Evolutionary conservation across 2,329 filamentous ascomycete species (phyloP).

Genomic region (Calonectria montana): DNA sequence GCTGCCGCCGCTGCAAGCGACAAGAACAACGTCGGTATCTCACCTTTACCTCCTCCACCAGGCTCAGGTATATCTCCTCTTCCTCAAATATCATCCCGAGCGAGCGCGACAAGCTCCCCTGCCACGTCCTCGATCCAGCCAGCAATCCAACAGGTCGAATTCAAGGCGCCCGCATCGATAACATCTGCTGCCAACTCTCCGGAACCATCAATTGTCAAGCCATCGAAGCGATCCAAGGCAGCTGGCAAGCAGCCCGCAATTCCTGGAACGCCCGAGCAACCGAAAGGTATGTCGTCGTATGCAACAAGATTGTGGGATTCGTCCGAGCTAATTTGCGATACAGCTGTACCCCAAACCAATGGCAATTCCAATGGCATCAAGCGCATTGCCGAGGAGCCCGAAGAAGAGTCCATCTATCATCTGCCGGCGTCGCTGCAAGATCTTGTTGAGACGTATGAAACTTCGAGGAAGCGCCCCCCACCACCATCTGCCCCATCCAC

Average conservation of each 20-base stretch:
- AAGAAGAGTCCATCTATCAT: conserved; percentile 90
- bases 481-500: conserved; percentile 73
- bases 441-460: conserved; percentile 89
- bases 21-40: conserved; percentile 88
- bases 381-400: conserved; percentile 53
- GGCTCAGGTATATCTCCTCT: conserved; percentile 57
- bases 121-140: conserved; percentile 61
- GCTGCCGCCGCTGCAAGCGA: conserved; percentile 93
- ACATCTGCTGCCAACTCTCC: conserved; percentile 41
- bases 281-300: conserved; percentile 54
- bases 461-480: conserved; percentile 76
- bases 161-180: conserved; percentile 42
- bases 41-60: conserved; percentile 91
- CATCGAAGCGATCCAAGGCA: conserved; percentile 55
- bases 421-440: conserved; percentile 90
- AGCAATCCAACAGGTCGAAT: conserved; percentile 50
- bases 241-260: conserved; percentile 57
- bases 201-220: conserved; percentile 43
- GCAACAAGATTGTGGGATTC: not conserved
- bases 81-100: conserved; percentile 63
- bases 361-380: conserved; percentile 64
- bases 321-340: conserved; percentile 17
- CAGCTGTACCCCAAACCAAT: conserved; percentile 59
- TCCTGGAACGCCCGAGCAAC: conserved; percentile 55
- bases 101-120: conserved; percentile 67